A percentile compares a stretch with the other conserved stretches of the same genome.
Conservation (phyloP, 108 stramenopile genomes). For the Aurantiochytrium sp. region DNA sequence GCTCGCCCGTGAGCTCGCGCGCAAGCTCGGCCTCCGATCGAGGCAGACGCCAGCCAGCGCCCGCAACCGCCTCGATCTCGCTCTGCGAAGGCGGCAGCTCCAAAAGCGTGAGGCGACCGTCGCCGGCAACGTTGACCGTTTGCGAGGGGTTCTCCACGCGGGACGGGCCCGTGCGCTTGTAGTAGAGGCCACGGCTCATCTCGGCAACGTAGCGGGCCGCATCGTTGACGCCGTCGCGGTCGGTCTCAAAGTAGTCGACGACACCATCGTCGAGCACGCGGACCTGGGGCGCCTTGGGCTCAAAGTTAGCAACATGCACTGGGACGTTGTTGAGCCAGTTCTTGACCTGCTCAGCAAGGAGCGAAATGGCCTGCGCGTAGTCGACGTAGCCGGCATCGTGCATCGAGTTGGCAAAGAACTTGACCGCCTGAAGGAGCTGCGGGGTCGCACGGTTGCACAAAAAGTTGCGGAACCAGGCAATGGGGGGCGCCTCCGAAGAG, state of each 20-base stretch:
- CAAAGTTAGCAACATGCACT: neutral
- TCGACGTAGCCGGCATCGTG: neutral
- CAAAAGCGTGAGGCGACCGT: neutral
- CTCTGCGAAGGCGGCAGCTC: neutral
- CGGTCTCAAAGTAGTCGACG: neutral
- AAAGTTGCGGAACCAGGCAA: constrained; percentile 8
- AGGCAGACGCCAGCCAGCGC: neutral
- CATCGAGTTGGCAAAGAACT: neutral
- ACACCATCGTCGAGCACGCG: neutral
- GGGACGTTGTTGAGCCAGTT: neutral
- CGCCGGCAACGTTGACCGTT: neutral
- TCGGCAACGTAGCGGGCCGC: neutral
- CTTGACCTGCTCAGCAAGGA: constrained; percentile 6
- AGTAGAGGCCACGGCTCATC: constrained; percentile 12
- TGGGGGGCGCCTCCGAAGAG: neutral
- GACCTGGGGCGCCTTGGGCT: neutral
- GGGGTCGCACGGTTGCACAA: constrained; percentile 14
- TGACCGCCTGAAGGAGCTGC: neutral
- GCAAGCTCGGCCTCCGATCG: neutral
- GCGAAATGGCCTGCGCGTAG: constrained; percentile 6
- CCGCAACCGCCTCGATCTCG: neutral
- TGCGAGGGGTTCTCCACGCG: neutral
- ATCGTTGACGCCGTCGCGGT: neutral
- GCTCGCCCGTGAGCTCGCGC: neutral
- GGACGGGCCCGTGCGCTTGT: neutral